Base-by-base conservation (phyloP, 768 basidiomycete species). In the Scleroderma bovista region DNA sequence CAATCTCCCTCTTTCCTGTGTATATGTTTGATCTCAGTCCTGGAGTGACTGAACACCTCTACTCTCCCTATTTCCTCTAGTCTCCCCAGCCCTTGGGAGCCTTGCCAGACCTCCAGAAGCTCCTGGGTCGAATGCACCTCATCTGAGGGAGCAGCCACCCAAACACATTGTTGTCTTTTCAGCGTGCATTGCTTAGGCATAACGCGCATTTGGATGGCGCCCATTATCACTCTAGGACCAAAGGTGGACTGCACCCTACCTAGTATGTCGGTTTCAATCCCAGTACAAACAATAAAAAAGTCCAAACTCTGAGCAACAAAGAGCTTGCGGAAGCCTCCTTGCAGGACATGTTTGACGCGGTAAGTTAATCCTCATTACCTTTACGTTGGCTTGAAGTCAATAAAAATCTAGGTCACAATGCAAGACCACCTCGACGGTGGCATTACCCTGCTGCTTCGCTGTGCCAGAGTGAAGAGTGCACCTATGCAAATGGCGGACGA, bases 371-470 rank as follows among this genome's bases (percentile, higher is more conserved):
- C 9, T 15, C 23, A 26, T 29, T 16, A 32, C 9, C n/a, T 26
- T 32, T 43, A 19, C 13, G 20, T 26, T 48, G 38, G 20, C 17
- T n/a, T 39, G 16, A 19, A 39, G 33, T 19, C 16, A 42, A 20
- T 32, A n/a, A 44, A 29, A 22, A 15, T 33, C 6, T 29, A 53
- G 52, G 23, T 43, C 17, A n/a, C 37, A 2, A 53, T 53, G 47
- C 50, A 55, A 32, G 54, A 55, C 20, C 33, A 22, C 19, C 44
- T 55, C 10, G 47, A 55, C 22, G 51, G 54, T 5, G 54, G 51
- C 1, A 52, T 55, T 5, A 44, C 39, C 1, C 2, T 55, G 24
- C 34, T 55, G 4, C 20, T 55, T n/a, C 26, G 22, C 11, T 51
- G 51, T 44, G 51, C 46, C 1, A 39, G 47, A 12, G 29, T 40